A percentile compares a stretch with the other conserved stretches of the same genome.
Conservation (phyloP, 495 filamentous ascomycete genomes). For the Lasiosphaeris hirsuta region DNA sequence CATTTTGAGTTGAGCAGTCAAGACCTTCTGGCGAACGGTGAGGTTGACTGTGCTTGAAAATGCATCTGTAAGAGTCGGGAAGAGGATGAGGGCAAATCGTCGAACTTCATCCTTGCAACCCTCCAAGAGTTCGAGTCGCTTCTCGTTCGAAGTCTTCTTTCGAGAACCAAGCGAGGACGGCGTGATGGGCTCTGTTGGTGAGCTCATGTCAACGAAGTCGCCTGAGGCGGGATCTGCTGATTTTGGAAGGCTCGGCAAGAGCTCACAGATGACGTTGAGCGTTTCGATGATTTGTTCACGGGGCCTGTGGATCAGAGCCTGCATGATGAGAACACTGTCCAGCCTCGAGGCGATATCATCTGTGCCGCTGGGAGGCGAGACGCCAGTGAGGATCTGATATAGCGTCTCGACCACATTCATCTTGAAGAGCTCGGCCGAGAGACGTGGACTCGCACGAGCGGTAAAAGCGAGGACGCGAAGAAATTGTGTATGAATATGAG, state of each 20-base stretch:
- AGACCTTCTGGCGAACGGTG: slow-evolving; percentile 94
- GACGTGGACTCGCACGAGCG: slow-evolving; percentile 77
- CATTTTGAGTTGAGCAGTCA: slow-evolving; percentile 96
- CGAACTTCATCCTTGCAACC: slow-evolving; percentile 81
- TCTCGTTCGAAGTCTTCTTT: slow-evolving; percentile 67
- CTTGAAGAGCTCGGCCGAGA: slow-evolving; percentile 89
- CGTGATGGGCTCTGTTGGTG: slow-evolving; percentile 33
- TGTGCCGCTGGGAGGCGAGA: slow-evolving; percentile 78
- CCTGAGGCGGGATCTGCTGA: slow-evolving; percentile 50
- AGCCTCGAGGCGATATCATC: slow-evolving; percentile 86
- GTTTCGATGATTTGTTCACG: slow-evolving; percentile 96
- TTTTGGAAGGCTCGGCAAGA: slow-evolving; percentile 67
- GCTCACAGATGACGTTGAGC: slow-evolving; percentile 94
- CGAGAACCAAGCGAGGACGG: slow-evolving; percentile 33
- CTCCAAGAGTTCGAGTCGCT: slow-evolving; percentile 71
- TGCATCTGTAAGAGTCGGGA: slow-evolving; percentile 94
- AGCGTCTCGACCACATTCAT: slow-evolving; percentile 98
- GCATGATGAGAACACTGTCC: slow-evolving; percentile 98
- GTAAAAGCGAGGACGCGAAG: slow-evolving; percentile 84
- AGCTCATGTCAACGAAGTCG: slow-evolving; percentile 46
- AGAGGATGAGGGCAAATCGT: slow-evolving; percentile 90
- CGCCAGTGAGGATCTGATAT: slow-evolving; percentile 95
- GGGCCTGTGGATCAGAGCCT: slow-evolving; percentile 94
- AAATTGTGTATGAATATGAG: slow-evolving; percentile 96
- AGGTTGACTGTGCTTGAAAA: slow-evolving; percentile 98